These are phyloP conservation scores for Rosa persica DNA, from an alignment of 306 rosid genomes.

Conservation along the genomic window DNA sequence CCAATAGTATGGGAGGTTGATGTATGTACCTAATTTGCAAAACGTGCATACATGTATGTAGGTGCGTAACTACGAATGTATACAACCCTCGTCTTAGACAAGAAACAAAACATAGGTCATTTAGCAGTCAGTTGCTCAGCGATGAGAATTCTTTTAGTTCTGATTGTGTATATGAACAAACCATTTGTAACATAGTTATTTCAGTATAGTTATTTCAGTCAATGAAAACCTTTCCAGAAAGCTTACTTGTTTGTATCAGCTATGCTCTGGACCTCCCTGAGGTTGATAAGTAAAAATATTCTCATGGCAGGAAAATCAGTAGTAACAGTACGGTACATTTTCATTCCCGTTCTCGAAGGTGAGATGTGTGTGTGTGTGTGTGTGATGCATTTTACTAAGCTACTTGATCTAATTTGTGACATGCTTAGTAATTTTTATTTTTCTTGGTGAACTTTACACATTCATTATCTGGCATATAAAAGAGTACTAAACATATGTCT, in stretches of 20 bases:
- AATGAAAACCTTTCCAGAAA: background rate
- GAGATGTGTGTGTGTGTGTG: background rate
- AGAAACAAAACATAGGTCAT: background rate
- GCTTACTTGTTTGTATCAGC: background rate
- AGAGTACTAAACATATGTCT: no score
- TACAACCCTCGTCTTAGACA: background rate
- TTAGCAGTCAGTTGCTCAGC: background rate
- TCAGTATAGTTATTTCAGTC: background rate
- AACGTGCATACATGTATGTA: conserved; percentile 2
- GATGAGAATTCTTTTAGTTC: background rate
- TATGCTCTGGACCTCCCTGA: background rate
- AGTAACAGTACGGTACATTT: background rate
- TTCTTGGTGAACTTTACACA: no score
- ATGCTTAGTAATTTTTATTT: background rate
- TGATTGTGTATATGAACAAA: background rate
- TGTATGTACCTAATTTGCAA: conserved; percentile 6
- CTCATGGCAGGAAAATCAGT: background rate
- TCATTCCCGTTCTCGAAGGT: background rate
- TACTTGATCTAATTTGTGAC: background rate
- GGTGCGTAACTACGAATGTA: background rate
- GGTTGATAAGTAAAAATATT: background rate
- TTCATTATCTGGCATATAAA: background rate
- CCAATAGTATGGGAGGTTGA: conserved; percentile 70
- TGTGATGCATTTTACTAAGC: background rate
- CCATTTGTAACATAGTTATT: background rate